These are phyloP conservation scores for Chlorociboria aeruginascens DNA, from an alignment of 495 filamentous ascomycete species.

Conservation along the genomic window DNA sequence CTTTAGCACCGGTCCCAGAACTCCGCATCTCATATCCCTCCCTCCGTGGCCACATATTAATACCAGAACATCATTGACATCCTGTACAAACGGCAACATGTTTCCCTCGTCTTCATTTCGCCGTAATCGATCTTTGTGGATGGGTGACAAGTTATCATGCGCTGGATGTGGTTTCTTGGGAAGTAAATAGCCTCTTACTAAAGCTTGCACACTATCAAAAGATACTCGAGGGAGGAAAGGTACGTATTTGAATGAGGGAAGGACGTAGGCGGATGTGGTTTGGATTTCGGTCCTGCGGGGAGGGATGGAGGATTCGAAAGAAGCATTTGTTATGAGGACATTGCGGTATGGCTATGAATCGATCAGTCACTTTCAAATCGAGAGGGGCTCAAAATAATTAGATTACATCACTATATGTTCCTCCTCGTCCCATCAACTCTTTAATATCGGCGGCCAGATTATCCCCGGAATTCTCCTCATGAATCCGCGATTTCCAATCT, in stretches of 20 bases:
- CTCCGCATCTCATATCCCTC: constrained; percentile 69
- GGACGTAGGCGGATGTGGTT: constrained; percentile 53
- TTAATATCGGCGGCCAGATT: constrained; percentile 63
- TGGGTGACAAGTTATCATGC: constrained; percentile 41
- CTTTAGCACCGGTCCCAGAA: constrained; percentile 60
- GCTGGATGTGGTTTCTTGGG: constrained; percentile 46
- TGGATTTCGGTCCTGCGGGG: constrained; percentile 27
- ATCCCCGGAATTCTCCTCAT: constrained; percentile 37
- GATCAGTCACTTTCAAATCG: constrained; percentile 5
- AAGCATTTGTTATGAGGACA: constrained; percentile 59
- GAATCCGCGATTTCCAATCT: constrained; percentile 71
- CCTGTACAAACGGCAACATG: constrained; percentile 34
- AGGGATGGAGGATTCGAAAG: constrained; percentile 40
- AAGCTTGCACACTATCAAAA: constrained; percentile 34
- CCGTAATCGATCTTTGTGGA: constrained; percentile 30
- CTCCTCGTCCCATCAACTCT: constrained; percentile 49
- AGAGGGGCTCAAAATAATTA: not conserved
- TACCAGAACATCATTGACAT: constrained; percentile 56
- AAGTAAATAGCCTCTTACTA: constrained; percentile 46
- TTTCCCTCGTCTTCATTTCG: constrained; percentile 30
- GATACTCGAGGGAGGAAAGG: constrained; percentile 48
- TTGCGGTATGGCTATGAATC: constrained; percentile 62
- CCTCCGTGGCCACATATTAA: constrained; percentile 78
- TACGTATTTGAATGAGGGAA: constrained; percentile 70
- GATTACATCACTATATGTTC: constrained; percentile 49